These are phyloP conservation scores for Monosporascus sp. DNA, from an alignment of 2,329 filamentous ascomycete species.

Conservation along the genomic window DNA sequence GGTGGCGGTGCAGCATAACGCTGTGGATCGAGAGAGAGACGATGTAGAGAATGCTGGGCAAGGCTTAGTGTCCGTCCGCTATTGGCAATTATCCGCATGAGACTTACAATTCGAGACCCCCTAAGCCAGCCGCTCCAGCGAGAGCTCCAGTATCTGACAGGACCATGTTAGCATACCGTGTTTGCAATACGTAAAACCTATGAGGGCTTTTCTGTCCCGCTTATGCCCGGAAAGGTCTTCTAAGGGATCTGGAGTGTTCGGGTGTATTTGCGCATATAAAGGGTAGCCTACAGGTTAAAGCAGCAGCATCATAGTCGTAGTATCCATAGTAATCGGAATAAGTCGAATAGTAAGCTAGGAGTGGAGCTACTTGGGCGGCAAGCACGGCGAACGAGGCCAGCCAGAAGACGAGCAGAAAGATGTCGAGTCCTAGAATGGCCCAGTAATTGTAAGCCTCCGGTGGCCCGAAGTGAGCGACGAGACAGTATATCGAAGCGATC, in stretches of 20 bases:
- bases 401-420: constrained; percentile 50
- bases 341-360: not conserved
- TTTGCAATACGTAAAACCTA: not conserved
- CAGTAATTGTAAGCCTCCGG: constrained; percentile 49
- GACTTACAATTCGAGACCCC: constrained; percentile 40
- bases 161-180: constrained; percentile 2
- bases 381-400: constrained; percentile 38
- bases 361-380: constrained; percentile 30
- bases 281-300: not conserved
- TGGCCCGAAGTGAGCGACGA: constrained; percentile 36
- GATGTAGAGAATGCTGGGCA: constrained; percentile 36
- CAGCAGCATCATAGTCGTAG: constrained; percentile 18
- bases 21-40: constrained; percentile 36
- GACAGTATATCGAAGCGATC: constrained; percentile 40
- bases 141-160: constrained; percentile 18
- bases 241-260: not conserved
- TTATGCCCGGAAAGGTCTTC: not conserved
- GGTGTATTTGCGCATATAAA: not conserved
- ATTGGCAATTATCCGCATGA: not conserved
- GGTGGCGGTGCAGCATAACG: constrained; percentile 39
- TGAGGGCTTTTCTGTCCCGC: not conserved
- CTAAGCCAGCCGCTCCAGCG: constrained; percentile 35
- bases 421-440: constrained; percentile 46
- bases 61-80: constrained; percentile 3
- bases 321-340: constrained; percentile 16